Evolutionary conservation across 768 basidiomycete genomes (phyloP).

Genomic region (Lentinula edodes): DNA sequence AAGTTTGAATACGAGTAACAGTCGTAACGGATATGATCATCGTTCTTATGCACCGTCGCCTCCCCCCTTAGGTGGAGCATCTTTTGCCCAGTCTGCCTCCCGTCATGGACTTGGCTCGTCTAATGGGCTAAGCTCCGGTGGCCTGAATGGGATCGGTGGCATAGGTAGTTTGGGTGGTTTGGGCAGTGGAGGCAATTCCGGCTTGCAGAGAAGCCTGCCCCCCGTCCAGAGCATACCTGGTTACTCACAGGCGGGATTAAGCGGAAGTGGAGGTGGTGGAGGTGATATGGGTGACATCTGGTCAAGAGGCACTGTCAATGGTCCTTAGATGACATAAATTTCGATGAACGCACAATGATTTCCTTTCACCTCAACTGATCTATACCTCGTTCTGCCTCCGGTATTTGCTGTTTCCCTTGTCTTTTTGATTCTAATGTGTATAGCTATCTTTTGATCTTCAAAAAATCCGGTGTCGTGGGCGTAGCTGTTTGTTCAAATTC

Average conservation of each 20-base stretch:
- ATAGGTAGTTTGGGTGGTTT: background rate
- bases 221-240: slow-evolving; percentile 3
- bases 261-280: background rate
- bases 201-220: background rate
- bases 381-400: background rate
- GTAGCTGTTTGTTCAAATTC: background rate
- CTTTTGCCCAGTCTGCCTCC: slow-evolving; percentile 3
- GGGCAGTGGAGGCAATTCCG: background rate
- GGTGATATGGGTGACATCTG: background rate
- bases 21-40: slow-evolving; percentile 1
- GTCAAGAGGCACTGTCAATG: background rate
- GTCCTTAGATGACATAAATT: background rate
- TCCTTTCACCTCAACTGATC: background rate
- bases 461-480: background rate
- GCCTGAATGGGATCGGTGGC: background rate
- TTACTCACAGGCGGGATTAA: background rate
- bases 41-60: background rate
- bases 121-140: background rate
- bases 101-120: background rate
- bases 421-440: background rate
- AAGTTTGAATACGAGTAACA: background rate
- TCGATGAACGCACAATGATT: background rate
- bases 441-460: background rate
- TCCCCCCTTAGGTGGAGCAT: background rate
- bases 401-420: background rate